Evolutionary conservation across 1,139 yeast species (phyloP).

Genomic region (Lodderomyces theae): DNA sequence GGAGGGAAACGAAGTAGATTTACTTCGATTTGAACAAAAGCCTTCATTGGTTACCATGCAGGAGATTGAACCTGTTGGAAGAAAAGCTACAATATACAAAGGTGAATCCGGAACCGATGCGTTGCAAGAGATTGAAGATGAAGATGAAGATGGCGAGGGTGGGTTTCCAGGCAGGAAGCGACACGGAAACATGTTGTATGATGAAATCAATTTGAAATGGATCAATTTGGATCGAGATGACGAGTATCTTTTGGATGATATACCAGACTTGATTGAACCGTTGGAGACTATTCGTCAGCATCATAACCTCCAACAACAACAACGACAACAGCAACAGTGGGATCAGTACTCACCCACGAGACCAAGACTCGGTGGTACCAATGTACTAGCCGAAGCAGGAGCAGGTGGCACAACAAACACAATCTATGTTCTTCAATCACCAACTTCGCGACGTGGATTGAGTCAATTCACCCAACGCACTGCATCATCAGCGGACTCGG

Average conservation of each 20-base stretch:
- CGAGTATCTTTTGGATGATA: slow-evolving; percentile 47
- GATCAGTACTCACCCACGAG: slow-evolving; percentile 17
- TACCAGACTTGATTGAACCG: slow-evolving; percentile 37
- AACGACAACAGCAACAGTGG: not conserved
- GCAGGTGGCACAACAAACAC: not conserved
- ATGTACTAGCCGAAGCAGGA: too few species aligned
- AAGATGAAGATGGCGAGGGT: not conserved
- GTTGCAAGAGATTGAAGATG: too few species aligned
- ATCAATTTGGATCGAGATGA: slow-evolving; percentile 31
- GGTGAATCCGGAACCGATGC: too few species aligned
- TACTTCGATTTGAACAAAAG: slow-evolving; percentile 45
- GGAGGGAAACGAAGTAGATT: slow-evolving; percentile 70
- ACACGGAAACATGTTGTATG: slow-evolving; percentile 54
- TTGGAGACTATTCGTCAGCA: slow-evolving; percentile 6
- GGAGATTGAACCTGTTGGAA: slow-evolving; percentile 17
- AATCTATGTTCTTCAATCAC: slow-evolving; percentile 10
- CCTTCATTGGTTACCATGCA: slow-evolving; percentile 37
- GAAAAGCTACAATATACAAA: too few species aligned
- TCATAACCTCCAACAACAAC: slow-evolving; percentile 7
- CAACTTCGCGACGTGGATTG: slow-evolving; percentile 19
- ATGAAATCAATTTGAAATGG: slow-evolving; percentile 59
- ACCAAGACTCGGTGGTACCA: slow-evolving; percentile 1
- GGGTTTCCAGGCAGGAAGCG: not conserved
- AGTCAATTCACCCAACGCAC: slow-evolving; percentile 39
- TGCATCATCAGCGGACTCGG: slow-evolving; percentile 17